These are phyloP conservation scores for Xylaria longipes DNA, from an alignment of 495 filamentous ascomycete species.

Conservation along the genomic window DNA sequence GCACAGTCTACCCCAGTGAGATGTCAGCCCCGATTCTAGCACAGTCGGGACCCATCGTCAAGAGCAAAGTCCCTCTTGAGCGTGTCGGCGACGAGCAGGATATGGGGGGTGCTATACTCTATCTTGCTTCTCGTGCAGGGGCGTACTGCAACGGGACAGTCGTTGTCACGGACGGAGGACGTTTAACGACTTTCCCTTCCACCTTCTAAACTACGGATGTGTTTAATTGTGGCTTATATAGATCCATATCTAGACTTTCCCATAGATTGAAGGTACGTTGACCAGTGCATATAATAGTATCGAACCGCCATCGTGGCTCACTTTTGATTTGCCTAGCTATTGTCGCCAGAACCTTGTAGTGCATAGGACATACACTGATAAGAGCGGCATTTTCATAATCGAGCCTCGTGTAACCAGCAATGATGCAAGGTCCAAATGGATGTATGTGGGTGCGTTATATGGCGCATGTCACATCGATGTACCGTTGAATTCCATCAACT, in stretches of 20 bases:
- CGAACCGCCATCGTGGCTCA: not conserved
- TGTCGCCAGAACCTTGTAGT: not conserved
- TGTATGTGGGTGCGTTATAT: constrained; percentile 4
- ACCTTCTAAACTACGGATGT: constrained; percentile 49
- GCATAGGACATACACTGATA: not conserved
- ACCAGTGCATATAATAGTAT: not conserved
- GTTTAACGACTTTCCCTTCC: constrained; percentile 60
- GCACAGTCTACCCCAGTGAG: constrained; percentile 66
- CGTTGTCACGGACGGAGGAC: constrained; percentile 66
- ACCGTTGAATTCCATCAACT: not conserved
- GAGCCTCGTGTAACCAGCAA: not conserved
- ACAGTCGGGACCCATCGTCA: constrained; percentile 43
- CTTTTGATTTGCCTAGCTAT: not conserved
- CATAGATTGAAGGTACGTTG: not conserved
- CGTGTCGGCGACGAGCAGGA: constrained; percentile 61
- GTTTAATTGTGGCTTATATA: not conserved
- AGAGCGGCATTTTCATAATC: constrained; percentile 1
- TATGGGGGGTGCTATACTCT: constrained; percentile 67
- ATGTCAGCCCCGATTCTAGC: constrained; percentile 61
- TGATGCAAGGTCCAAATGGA: not conserved
- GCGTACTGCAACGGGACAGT: constrained; percentile 68
- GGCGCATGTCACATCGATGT: constrained; percentile 4
- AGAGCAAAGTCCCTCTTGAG: constrained; percentile 55
- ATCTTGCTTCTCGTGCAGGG: constrained; percentile 66
- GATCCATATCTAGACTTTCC: not conserved